Base-by-base conservation (phyloP, 345 rosid genomes). In the Eucalyptus sideroxylon region DNA sequence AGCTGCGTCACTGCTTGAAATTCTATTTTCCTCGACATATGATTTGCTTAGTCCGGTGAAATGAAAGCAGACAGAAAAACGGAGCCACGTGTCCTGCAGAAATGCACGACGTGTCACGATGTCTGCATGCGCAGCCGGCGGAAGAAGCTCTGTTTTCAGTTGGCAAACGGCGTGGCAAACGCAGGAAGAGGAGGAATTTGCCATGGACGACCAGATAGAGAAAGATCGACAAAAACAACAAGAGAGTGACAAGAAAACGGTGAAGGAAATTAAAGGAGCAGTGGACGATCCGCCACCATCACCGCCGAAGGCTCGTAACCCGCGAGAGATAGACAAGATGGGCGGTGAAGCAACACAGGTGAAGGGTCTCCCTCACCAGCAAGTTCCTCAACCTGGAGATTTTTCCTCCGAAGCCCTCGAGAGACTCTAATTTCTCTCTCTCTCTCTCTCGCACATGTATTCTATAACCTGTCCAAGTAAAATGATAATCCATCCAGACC, bases 301-400 rank as follows among this genome's bases (percentile, higher is more conserved):
- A 11, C 45, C 83, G 83, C 83, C 45, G 13, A 19, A 37, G 83
- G 47, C 83, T 77, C 83, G 47, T 17, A 77, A 77, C 45, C 83
- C 27, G 9, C 45, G 24, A 37, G 83, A 19, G 83, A 77, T 2
- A 6, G 47, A 77, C 27, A 65, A 80, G 30, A 23, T 14, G 40
- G 31, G 16, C 77, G 12, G 16, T 56, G 34, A 45, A 65, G 50
- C 55, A 12, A 44, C 87, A 59, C 49, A 19, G 30, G 86, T 81
- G 11, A 91, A 89, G 92, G 90, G 89, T 2, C 90, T 91, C 37
- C 92, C 92, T 85, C 91, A 90, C 81, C 91, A 89, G 62, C 89
- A 89, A 90, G 92, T 87, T 88, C 93, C 93, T 87, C 93, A 91
- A 88, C 92, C 93, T 14, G 91, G 90, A 72, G 92, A 91, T 50